Evolutionary conservation across 257 asterid genomes (phyloP), one percentile per base, ranked within the genome.

Genomic region (Lycium barbarum): DNA sequence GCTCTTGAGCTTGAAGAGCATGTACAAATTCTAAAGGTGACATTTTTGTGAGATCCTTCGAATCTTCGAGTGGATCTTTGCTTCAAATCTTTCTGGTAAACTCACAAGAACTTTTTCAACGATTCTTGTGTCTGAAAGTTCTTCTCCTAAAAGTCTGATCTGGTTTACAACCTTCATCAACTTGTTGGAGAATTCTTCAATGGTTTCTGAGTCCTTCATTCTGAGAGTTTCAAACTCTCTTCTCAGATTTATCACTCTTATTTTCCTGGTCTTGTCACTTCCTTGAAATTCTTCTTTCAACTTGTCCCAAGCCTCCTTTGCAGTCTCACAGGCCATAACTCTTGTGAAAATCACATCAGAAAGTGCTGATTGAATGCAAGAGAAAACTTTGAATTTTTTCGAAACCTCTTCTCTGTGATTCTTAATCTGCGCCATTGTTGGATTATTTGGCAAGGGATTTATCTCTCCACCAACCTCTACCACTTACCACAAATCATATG

Each of bases 21-120:
- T 51, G 40, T 6, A 35, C 6, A 14, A 51, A 36, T 8, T 53
- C 35, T 45, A 12, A 7, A n/a, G 71, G 17, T 6, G 61, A 6
- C 8, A 80, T 36, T 9, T 70, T 17, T 0, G 82, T 53, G 6
- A 85, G 58, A 20, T 85, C 74, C 36, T 36, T 82, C 15, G 47
- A 35, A 18, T 85, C 66, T 68, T 85, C 82, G 33, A 80, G 20
- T 33, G 81, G 9, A 85, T 79, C 8, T 80, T 80, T 5, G 53
- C n/a, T 54, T 85, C 84, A 53, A 76, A 84, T 11, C 26, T 61
- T 61, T 49, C 40, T 2, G 14, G 43, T 4, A 47, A 20, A 33
- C 40, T 84, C 51, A 80, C 68, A 11, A 80, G 47, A 40, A 80
- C 71, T 35, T 80, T 81, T 18, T 81, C 55, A 66, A 66, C 7